Evolutionary conservation across 2,329 filamentous ascomycete genomes (phyloP).

Genomic region (Monosporascus sp.): DNA sequence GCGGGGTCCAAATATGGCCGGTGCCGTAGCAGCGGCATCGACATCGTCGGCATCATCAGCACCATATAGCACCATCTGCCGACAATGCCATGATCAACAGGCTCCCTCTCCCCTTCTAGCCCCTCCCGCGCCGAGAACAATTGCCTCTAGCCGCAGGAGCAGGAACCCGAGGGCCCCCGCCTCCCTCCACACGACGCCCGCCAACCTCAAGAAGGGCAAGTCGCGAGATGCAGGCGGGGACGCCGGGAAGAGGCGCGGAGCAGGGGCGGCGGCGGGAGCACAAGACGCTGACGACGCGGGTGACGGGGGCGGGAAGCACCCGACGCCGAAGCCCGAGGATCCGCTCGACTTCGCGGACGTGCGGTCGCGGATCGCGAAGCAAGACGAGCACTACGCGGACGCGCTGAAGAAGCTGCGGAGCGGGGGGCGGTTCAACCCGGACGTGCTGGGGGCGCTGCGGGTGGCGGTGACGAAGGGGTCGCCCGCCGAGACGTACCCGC

Average conservation of each 20-base stretch:
- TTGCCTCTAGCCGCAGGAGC: too few relatives aligned
- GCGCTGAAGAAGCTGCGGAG: conserved; percentile 36
- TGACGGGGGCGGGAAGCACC: conserved; percentile 18
- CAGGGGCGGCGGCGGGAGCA: background rate
- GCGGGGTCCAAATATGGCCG: background rate
- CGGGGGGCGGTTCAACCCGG: conserved; percentile 49
- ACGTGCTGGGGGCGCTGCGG: conserved; percentile 40
- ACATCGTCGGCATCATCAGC: background rate
- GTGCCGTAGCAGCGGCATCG: background rate
- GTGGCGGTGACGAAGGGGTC: conserved; percentile 30
- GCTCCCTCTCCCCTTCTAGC: background rate
- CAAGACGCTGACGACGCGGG: conserved; percentile 1
- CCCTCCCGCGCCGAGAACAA: background rate
- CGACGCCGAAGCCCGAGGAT: conserved; percentile 33
- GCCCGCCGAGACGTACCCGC: conserved; percentile 34
- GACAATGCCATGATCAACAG: background rate
- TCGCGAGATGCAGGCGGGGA: background rate
- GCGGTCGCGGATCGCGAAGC: conserved; percentile 34
- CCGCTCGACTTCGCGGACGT: conserved; percentile 47
- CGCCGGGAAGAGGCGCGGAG: conserved; percentile 1
- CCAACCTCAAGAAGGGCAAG: background rate
- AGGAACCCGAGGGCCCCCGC: too few relatives aligned
- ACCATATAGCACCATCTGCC: background rate
- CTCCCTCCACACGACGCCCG: background rate
- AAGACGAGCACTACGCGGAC: conserved; percentile 37